Evolutionary conservation across 2,329 filamentous ascomycete genomes (phyloP).

Genomic region (Diaporthe sp.): DNA sequence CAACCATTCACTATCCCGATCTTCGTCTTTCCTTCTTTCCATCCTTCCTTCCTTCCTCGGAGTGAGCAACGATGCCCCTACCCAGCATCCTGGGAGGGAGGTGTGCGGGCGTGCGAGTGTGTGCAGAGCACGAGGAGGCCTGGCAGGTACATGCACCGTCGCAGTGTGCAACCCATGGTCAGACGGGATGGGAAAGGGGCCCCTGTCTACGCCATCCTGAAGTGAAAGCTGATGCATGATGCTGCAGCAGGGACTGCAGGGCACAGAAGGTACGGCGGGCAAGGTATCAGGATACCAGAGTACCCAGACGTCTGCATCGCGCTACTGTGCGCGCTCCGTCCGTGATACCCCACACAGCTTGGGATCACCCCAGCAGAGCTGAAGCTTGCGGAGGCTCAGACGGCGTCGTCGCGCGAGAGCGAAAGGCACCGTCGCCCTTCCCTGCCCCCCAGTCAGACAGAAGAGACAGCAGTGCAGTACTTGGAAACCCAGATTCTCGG

Average conservation of each 20-base stretch:
- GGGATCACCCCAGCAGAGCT: constrained; percentile 23
- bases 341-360: constrained; percentile 24
- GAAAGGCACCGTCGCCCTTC: background rate
- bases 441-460: background rate
- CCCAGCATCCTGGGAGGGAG: constrained; percentile 18
- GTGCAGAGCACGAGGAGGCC: constrained; percentile 8
- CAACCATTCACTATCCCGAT: background rate
- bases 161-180: background rate
- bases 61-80: constrained; percentile 3
- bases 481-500: background rate
- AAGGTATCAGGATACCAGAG: background rate
- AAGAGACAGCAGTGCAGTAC: background rate
- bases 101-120: background rate
- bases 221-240: constrained; percentile 26
- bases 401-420: constrained; percentile 7
- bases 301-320: background rate
- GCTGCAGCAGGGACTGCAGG: background rate
- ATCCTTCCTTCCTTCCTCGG: constrained; percentile 2
- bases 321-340: constrained; percentile 14
- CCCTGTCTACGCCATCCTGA: constrained; percentile 16
- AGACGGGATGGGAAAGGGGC: constrained; percentile 15
- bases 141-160: constrained; percentile 14
- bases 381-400: constrained; percentile 24
- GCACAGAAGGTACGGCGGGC: constrained; percentile 2
- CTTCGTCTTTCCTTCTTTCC: background rate